phyloP scores from a whole-genome alignment of 2,329 filamentous ascomycete species.

The Cercospora sp. region DNA sequence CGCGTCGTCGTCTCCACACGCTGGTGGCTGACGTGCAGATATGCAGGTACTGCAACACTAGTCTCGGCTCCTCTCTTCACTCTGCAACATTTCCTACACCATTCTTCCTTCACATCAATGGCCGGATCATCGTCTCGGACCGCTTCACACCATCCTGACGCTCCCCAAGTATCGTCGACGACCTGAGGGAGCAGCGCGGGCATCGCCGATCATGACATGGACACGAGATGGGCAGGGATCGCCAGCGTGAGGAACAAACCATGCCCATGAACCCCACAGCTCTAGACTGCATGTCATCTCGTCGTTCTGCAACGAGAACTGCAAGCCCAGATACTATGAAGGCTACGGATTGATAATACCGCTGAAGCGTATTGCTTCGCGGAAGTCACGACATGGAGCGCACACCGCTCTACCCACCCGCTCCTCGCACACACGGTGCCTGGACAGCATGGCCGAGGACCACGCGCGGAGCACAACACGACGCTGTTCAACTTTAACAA shows the following conservation, averaged over 20 bases:
- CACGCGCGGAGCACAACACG: background rate
- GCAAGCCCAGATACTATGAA: background rate
- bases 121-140: background rate
- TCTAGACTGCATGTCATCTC: background rate
- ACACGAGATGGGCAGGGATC: background rate
- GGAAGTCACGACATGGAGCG: background rate
- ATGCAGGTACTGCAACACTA: background rate
- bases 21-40: background rate
- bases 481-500: background rate
- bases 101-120: background rate
- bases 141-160: background rate
- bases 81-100: background rate
- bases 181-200: background rate
- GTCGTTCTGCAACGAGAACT: background rate
- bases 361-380: background rate
- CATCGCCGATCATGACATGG: background rate
- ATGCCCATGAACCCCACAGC: background rate
- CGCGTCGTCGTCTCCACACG: slow-evolving; percentile 11
- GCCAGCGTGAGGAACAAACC: too few species aligned
- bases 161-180: background rate
- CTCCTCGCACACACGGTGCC: background rate
- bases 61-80: background rate
- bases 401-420: background rate
- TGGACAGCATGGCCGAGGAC: background rate
- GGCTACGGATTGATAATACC: background rate